phyloP scores from a whole-genome alignment of 306 rosid genomes.

The Cyclanthera cordifolia region DNA sequence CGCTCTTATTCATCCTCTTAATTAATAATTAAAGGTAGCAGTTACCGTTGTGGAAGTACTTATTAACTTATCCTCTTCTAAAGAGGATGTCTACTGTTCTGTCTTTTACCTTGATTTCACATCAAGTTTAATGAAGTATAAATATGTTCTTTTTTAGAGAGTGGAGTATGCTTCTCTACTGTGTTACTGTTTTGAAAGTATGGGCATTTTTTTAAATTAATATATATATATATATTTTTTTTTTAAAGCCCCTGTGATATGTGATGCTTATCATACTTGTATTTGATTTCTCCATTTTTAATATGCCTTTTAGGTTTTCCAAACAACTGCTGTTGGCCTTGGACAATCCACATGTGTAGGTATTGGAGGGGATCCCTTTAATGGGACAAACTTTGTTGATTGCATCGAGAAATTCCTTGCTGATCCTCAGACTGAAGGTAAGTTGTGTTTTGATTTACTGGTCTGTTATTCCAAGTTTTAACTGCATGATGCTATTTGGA shows the following conservation, averaged over 20 bases:
- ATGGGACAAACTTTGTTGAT: conserved; percentile 95
- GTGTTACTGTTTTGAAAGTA: background rate
- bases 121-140: background rate
- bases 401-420: conserved; percentile 65
- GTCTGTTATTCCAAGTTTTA: background rate
- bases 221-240: too few species aligned
- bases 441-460: conserved; percentile 8
- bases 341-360: conserved; percentile 99
- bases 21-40: too few species aligned
- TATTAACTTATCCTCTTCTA: background rate
- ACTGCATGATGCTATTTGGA: too few species aligned
- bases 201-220: too few species aligned
- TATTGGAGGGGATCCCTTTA: conserved; percentile 97
- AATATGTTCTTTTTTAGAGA: background rate
- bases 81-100: background rate
- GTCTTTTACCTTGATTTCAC: background rate
- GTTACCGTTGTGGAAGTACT: too few species aligned
- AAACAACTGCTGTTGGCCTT: conserved; percentile 96
- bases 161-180: background rate
- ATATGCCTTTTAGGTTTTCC: conserved; percentile 60
- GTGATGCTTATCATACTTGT: background rate
- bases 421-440: conserved; percentile 98
- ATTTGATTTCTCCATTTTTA: background rate
- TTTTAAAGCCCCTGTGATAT: background rate
- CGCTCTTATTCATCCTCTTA: too few species aligned